Percentiles rank a stretch among this genome's conserved stretches.
These are phyloP conservation scores for Chlorella sp. DNA, from an alignment of 139 green algal species.

Conservation along the genomic window DNA sequence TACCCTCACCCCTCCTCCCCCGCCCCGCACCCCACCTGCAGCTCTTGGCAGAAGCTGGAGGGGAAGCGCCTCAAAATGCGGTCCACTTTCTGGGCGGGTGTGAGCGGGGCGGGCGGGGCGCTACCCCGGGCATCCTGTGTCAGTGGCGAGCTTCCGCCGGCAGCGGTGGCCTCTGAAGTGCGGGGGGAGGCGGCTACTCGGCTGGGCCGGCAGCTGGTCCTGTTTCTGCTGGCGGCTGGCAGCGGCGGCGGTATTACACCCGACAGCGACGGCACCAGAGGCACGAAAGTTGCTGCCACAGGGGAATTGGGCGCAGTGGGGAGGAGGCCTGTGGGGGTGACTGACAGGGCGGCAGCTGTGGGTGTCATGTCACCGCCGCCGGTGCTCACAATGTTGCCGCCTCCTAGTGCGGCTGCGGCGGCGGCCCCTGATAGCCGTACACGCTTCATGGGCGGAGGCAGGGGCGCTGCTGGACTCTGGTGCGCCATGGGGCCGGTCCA, in stretches of 20 bases:
- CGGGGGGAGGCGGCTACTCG: background rate
- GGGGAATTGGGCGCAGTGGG: background rate
- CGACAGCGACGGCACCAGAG: background rate
- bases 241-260: background rate
- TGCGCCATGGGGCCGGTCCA: too few species aligned
- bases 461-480: too few species aligned
- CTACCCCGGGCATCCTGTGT: background rate
- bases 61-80: background rate
- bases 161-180: too few species aligned
- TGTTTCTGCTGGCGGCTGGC: background rate
- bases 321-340: background rate
- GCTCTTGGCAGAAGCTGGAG: conserved; percentile 18
- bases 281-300: background rate
- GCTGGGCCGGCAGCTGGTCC: background rate
- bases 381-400: background rate
- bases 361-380: background rate
- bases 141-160: background rate
- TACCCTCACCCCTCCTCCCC: background rate
- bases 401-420: background rate
- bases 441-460: background rate
- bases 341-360: background rate
- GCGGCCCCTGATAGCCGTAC: background rate
- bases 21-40: background rate
- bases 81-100: conserved; percentile 17
- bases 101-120: background rate